Evolutionary conservation across 768 basidiomycete species (phyloP).

Genomic region (Hemileccinum rubropunctum): DNA sequence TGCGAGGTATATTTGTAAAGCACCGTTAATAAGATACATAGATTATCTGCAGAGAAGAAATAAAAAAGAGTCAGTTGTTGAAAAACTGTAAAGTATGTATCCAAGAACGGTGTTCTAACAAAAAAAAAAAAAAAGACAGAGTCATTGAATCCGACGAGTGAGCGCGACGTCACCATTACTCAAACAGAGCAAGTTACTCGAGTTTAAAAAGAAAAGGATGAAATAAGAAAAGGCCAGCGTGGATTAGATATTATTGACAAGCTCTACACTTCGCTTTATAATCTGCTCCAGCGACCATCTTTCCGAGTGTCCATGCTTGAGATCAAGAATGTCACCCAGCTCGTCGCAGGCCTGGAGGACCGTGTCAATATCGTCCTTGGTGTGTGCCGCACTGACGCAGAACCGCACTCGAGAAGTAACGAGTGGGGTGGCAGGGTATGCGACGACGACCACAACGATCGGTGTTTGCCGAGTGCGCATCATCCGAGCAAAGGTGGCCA

Average conservation of each 20-base stretch:
- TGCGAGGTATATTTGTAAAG: conserved; percentile 3
- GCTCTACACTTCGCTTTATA: conserved; percentile 65
- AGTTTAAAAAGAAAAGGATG: background rate
- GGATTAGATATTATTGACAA: conserved; percentile 46
- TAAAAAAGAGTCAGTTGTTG: conserved; percentile 8
- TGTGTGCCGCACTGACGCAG: conserved; percentile 93
- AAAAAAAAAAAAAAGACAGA: conserved; percentile 3
- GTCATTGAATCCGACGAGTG: background rate
- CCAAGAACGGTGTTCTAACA: conserved; percentile 13
- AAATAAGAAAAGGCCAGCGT: background rate
- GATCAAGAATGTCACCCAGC: conserved; percentile 83
- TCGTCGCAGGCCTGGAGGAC: conserved; percentile 88
- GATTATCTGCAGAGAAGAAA: conserved; percentile 27
- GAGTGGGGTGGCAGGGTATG: conserved; percentile 87
- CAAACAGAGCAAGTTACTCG: background rate
- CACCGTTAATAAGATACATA: conserved; percentile 20
- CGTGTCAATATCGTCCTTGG: conserved; percentile 92
- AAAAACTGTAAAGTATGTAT: conserved; percentile 21
- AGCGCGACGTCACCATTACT: background rate
- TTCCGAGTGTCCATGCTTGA: conserved; percentile 75
- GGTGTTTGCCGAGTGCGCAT: conserved; percentile 78
- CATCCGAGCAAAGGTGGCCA: conserved; percentile 86
- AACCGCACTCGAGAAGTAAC: conserved; percentile 88
- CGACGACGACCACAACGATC: conserved; percentile 86
- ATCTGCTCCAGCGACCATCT: conserved; percentile 82